A percentile compares a stretch with the other conserved stretches of the same genome.
Evolutionary conservation across 768 basidiomycete species (phyloP).

Genomic region (Boletales sp.): DNA sequence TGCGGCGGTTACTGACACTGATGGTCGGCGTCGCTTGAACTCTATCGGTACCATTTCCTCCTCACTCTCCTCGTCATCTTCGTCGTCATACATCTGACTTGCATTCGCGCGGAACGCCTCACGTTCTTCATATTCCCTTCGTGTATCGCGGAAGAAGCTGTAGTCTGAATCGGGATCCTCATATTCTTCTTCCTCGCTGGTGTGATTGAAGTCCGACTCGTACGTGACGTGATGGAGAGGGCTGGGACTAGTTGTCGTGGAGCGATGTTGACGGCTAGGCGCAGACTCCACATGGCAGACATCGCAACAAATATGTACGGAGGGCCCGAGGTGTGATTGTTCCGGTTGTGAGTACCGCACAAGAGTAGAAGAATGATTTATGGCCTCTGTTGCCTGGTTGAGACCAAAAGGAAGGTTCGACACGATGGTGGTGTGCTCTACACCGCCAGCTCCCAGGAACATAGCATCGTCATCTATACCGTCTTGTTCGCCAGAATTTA

Average conservation of each 20-base stretch:
- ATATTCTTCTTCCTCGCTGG: conserved; percentile 30
- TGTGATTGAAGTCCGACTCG: conserved; percentile 28
- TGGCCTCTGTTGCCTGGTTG: conserved; percentile 22
- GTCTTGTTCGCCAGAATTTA: conserved; percentile 45
- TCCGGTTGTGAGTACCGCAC: conserved; percentile 33
- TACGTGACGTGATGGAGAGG: conserved; percentile 35
- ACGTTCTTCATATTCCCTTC: conserved; percentile 16
- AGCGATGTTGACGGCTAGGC: conserved; percentile 25
- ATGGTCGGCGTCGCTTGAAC: conserved; percentile 33
- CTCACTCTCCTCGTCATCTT: conserved; percentile 34
- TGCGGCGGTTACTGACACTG: conserved; percentile 25
- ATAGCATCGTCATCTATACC: conserved; percentile 50
- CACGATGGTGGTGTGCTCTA: conserved; percentile 32
- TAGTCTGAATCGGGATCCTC: conserved; percentile 32
- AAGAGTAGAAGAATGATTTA: conserved; percentile 12
- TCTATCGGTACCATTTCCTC: conserved; percentile 34
- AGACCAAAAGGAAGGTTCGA: conserved; percentile 34
- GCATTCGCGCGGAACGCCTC: conserved; percentile 29
- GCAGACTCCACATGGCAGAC: conserved; percentile 19
- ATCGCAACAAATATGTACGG: conserved; percentile 24
- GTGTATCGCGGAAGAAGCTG: conserved; percentile 32
- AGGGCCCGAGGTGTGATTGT: conserved; percentile 18
- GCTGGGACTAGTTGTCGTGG: conserved; percentile 36
- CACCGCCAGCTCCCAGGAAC: conserved; percentile 50
- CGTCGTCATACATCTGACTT: conserved; percentile 30